Evolutionary conservation across 495 filamentous ascomycete genomes (phyloP).

Genomic region (Niebla homalea): DNA sequence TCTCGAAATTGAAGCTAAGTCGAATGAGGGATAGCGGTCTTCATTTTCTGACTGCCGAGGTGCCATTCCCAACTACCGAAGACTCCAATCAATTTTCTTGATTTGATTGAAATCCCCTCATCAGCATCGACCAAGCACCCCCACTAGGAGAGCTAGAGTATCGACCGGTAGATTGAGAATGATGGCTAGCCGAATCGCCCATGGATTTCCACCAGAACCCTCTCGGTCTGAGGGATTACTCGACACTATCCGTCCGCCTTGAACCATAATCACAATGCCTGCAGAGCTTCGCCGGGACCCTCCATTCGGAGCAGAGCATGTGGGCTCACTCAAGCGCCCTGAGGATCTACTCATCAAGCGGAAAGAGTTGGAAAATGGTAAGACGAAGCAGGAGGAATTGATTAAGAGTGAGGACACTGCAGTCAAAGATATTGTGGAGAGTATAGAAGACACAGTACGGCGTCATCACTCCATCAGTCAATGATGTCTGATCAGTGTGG

Average conservation of each 20-base stretch:
- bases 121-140: no score
- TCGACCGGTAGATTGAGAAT: no score
- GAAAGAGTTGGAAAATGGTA: conserved; percentile 39
- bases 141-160: no score
- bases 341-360: conserved; percentile 53
- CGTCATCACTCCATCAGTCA: not conserved
- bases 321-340: conserved; percentile 70
- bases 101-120: no score
- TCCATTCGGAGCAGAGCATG: conserved; percentile 72
- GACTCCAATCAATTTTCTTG: no score
- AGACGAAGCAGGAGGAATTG: conserved; percentile 27
- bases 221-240: not conserved
- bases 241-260: conserved; percentile 4
- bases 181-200: no score
- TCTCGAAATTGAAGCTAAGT: no score
- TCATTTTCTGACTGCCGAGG: no score
- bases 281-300: conserved; percentile 39
- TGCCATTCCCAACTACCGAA: no score
- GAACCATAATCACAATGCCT: conserved; percentile 4
- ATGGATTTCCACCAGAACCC: no score
- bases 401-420: conserved; percentile 47
- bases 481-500: not conserved
- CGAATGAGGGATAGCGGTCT: no score
- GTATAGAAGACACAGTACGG: conserved; percentile 50
- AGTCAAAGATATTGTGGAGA: conserved; percentile 59